Evolutionary conservation across 352 stramenopile species (phyloP).

Genomic region (Globisporangium canariense): DNA sequence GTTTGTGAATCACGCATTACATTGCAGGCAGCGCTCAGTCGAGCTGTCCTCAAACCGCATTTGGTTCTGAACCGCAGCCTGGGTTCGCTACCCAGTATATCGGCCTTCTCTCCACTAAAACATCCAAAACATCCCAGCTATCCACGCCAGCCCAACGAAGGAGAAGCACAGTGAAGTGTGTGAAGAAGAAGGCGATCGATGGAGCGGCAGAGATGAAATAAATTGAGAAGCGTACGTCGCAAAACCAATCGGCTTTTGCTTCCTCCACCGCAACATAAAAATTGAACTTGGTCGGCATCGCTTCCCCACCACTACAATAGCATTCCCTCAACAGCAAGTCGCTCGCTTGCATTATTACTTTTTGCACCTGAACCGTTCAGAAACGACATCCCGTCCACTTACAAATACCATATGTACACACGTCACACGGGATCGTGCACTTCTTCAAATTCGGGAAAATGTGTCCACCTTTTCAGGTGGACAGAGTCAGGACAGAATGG

Average conservation of each 20-base stretch:
- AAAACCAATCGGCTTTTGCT: neutral
- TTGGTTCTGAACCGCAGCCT: neutral
- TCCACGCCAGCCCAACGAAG: neutral
- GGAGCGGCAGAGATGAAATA: neutral
- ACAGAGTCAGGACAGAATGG: neutral
- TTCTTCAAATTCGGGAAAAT: slow-evolving; percentile 1
- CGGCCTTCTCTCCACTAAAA: neutral
- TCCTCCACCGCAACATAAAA: neutral
- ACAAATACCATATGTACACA: slow-evolving; percentile 21
- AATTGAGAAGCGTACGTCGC: neutral
- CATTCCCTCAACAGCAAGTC: neutral
- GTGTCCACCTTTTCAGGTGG: neutral
- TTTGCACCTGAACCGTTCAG: neutral
- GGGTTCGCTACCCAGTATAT: neutral
- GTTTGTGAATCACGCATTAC: too few relatives aligned
- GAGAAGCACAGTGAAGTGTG: neutral
- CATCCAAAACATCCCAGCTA: neutral
- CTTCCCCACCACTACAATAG: neutral
- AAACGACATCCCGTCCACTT: slow-evolving; percentile 3
- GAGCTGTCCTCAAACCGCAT: neutral
- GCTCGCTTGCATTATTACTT: too few relatives aligned
- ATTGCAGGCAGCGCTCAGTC: too few relatives aligned
- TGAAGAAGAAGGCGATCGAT: neutral
- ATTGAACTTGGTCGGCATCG: neutral
- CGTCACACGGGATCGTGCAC: slow-evolving; percentile 21